phyloP scores from a whole-genome alignment of 1,139 yeast genomes.

The Candida neerlandica region DNA sequence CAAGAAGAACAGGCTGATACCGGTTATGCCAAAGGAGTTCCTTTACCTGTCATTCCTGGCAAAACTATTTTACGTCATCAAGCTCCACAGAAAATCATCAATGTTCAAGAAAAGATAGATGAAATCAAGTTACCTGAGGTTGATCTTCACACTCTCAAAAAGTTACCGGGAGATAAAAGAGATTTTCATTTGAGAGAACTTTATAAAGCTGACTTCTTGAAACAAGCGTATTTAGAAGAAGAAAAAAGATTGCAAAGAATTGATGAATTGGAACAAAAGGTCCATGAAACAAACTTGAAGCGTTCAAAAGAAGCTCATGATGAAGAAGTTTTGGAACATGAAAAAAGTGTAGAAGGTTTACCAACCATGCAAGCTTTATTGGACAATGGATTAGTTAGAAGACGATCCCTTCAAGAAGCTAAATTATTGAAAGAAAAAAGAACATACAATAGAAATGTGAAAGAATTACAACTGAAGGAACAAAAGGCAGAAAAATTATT shows the following conservation, averaged over 20 bases:
- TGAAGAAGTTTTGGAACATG: conserved; percentile 32
- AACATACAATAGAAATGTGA: conserved; percentile 34
- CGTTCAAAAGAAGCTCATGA: conserved; percentile 30
- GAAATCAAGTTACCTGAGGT: conserved; percentile 48
- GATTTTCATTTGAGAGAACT: conserved; percentile 62
- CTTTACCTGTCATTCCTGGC: conserved; percentile 69
- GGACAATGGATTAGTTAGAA: conserved; percentile 69
- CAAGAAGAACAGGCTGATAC: conserved; percentile 43
- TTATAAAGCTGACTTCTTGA: conserved; percentile 71
- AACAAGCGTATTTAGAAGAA: conserved; percentile 67
- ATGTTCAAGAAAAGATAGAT: conserved; percentile 60
- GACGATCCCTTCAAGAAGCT: conserved; percentile 68
- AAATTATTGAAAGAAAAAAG: conserved; percentile 48
- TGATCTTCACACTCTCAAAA: conserved; percentile 31
- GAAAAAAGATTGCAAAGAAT: conserved; percentile 50
- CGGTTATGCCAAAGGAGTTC: conserved; percentile 77
- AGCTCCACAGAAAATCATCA: conserved; percentile 52
- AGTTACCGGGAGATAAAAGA: conserved; percentile 47
- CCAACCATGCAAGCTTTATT: conserved; percentile 78
- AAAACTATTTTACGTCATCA: conserved; percentile 34
- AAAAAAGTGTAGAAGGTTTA: conserved; percentile 67
- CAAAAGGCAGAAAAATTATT: conserved; percentile 59
- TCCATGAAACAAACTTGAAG: conserved; percentile 20
- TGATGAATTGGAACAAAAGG: conserved; percentile 36
- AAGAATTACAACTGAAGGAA: conserved; percentile 37